phyloP scores from a whole-genome alignment of 2,329 filamentous ascomycete genomes.

The Leptographium wingfieldii region DNA sequence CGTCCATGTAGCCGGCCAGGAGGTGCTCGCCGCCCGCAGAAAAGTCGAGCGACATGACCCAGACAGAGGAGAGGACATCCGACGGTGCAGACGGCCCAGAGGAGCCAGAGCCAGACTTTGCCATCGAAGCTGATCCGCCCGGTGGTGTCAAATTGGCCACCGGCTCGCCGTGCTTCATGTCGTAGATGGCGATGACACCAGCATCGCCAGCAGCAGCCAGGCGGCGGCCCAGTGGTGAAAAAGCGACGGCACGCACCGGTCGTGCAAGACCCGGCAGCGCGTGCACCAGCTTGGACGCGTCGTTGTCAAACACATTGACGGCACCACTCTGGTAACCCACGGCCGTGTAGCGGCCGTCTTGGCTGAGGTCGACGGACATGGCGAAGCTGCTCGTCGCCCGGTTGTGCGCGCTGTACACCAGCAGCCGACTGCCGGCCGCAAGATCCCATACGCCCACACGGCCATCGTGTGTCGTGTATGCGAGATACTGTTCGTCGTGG shows the following conservation, averaged over 20 bases:
- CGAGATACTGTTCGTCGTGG: constrained; percentile 70
- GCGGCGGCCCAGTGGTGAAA: constrained; percentile 73
- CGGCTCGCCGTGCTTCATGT: constrained; percentile 84
- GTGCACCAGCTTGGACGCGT: constrained; percentile 72
- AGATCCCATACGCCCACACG: constrained; percentile 82
- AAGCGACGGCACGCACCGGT: constrained; percentile 72
- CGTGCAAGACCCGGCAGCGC: constrained; percentile 78
- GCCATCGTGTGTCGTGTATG: constrained; percentile 79
- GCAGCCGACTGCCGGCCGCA: constrained; percentile 34
- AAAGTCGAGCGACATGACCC: constrained; percentile 89
- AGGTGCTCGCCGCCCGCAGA: constrained; percentile 86
- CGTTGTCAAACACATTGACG: constrained; percentile 91
- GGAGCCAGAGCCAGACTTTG: constrained; percentile 7
- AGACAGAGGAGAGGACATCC: constrained; percentile 55
- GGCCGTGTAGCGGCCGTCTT: constrained; percentile 73
- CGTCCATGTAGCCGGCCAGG: constrained; percentile 77
- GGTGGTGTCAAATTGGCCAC: constrained; percentile 57
- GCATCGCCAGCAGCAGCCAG: constrained; percentile 87
- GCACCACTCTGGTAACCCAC: constrained; percentile 87
- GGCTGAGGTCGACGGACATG: constrained; percentile 68
- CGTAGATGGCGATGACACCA: constrained; percentile 79
- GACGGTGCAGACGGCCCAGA: constrained; percentile 19
- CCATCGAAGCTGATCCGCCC: constrained; percentile 10
- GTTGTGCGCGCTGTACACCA: constrained; percentile 60
- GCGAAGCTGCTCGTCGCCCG: constrained; percentile 56